Percentiles rank a stretch among this genome's conserved stretches.
Evolutionary conservation across 139 green algal genomes (phyloP).

Genomic region (Coelastrella sp.): DNA sequence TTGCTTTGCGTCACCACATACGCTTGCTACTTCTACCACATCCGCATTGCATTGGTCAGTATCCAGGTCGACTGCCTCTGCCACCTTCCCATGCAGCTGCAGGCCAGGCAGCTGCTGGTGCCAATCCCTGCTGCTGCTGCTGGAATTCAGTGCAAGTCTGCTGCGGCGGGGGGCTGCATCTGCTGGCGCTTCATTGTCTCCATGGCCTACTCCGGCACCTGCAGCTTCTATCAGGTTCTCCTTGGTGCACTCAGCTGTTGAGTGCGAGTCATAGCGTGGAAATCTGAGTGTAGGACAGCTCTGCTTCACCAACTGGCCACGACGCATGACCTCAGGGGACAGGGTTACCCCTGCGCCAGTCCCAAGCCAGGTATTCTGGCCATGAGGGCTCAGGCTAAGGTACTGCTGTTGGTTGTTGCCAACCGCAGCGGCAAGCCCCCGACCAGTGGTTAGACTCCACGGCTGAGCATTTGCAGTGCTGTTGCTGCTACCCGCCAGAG

Average conservation of each 20-base stretch:
- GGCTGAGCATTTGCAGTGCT: not conserved
- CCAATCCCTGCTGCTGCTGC: not conserved
- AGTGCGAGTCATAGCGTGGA: constrained; percentile 4
- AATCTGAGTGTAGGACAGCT: constrained; percentile 30
- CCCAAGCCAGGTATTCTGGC: not conserved
- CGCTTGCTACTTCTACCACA: not conserved
- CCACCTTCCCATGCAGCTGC: not conserved
- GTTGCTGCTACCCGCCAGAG: not conserved
- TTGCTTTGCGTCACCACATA: not conserved
- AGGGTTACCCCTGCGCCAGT: constrained; percentile 7
- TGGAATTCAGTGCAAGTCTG: not conserved
- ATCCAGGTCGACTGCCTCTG: not conserved
- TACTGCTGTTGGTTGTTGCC: not conserved
- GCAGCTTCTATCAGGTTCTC: not conserved
- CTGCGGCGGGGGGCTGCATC: not conserved
- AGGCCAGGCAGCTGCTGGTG: not conserved
- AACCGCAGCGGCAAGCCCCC: no score
- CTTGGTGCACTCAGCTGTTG: not conserved
- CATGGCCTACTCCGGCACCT: not conserved
- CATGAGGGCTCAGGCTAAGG: not conserved
- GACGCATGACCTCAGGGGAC: constrained; percentile 3
- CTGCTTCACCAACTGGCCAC: constrained; percentile 32
- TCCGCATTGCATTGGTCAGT: not conserved
- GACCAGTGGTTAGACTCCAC: no score
- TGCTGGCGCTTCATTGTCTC: not conserved